Conservation (phyloP, 768 basidiomycete genomes). For the Mrakia gelida region DNA sequence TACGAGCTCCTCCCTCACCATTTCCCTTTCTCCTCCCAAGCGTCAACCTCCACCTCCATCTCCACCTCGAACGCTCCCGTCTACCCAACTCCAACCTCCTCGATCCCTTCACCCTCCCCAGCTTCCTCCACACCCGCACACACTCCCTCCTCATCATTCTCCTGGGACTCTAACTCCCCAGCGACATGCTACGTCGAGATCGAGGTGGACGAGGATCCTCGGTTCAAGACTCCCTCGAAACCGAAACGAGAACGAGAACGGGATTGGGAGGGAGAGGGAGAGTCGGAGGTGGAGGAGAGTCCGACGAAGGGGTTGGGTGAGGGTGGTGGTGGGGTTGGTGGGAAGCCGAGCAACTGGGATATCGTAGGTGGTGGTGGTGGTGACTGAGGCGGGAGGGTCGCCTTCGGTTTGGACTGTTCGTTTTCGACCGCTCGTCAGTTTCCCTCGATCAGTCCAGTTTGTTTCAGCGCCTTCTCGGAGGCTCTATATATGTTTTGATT, state of each 20-base stretch:
- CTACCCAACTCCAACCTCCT: neutral
- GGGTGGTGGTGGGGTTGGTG: too few relatives aligned
- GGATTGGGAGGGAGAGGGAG: neutral
- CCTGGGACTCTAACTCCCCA: neutral
- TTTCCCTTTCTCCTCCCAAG: neutral
- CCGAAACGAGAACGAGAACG: neutral
- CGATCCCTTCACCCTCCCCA: neutral
- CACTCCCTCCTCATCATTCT: neutral
- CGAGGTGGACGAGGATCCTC: neutral
- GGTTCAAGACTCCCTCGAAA: neutral
- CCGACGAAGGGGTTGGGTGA: neutral
- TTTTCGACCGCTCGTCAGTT: too few relatives aligned
- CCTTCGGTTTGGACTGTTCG: too few relatives aligned
- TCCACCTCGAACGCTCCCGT: too few relatives aligned
- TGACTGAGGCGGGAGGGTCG: too few relatives aligned
- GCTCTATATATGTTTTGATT: too few relatives aligned
- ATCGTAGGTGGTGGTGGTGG: too few relatives aligned
- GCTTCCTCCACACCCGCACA: neutral
- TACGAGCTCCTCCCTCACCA: neutral
- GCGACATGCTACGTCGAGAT: neutral
- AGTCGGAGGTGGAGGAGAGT: neutral
- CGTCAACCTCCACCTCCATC: neutral
- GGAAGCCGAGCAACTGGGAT: too few relatives aligned
- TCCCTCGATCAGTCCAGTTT: too few relatives aligned
- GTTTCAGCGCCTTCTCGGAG: too few relatives aligned